These are phyloP conservation scores for Akebia trifoliata DNA, from an alignment of 164 flowering plant species.

Conservation along the genomic window DNA sequence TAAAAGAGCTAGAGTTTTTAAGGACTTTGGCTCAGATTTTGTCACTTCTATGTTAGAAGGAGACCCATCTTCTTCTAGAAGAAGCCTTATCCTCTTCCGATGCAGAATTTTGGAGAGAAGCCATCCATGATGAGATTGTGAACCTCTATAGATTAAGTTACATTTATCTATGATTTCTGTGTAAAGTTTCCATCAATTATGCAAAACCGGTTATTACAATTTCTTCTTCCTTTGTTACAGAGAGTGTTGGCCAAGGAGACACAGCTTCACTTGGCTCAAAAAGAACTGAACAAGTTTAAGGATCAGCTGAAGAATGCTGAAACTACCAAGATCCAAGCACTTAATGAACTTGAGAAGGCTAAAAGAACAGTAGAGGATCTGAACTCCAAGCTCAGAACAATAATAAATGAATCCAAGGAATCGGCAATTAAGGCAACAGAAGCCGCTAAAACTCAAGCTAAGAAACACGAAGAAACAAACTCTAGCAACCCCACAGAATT, in stretches of 20 bases:
- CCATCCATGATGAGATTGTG: too few species aligned
- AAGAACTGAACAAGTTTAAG: conserved; percentile 72
- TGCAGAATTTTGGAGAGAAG: too few species aligned
- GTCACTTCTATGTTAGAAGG: too few species aligned
- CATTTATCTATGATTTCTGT: neutral
- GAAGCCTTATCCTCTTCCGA: too few species aligned
- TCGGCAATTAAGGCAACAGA: conserved; percentile 53
- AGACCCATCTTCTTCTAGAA: too few species aligned
- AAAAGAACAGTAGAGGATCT: conserved; percentile 64
- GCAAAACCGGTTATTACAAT: neutral
- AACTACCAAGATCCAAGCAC: conserved; percentile 60
- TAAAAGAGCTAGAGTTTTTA: too few species aligned
- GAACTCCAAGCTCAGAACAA: conserved; percentile 40
- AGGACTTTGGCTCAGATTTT: too few species aligned
- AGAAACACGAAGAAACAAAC: conserved; percentile 49
- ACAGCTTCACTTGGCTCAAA: conserved; percentile 70
- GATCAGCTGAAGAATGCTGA: conserved; percentile 74
- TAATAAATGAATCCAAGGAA: conserved; percentile 56
- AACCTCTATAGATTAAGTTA: too few species aligned
- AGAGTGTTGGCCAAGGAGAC: conserved; percentile 76
- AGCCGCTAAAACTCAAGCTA: conserved; percentile 44
- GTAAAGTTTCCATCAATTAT: neutral
- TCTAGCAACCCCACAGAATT: conserved; percentile 17
- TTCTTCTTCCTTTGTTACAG: conserved; percentile 30
- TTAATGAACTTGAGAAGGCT: conserved; percentile 72